Evolutionary conservation across 805 yeast species (phyloP), one percentile per base, ranked within the genome.

Genomic region (Wickerhamiella galacta): DNA sequence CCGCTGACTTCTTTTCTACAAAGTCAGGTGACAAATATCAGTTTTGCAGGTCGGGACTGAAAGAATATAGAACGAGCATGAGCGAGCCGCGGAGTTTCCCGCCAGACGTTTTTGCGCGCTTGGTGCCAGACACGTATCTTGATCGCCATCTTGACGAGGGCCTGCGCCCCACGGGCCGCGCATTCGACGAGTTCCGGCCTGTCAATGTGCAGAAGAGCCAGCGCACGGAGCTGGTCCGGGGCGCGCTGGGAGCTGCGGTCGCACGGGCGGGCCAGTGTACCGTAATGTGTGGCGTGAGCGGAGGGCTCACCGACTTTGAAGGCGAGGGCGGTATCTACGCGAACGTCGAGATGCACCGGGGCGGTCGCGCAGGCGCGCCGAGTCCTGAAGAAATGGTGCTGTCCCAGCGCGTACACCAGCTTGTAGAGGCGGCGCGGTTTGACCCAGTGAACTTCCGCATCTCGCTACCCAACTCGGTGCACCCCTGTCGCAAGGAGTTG

Each of bases 121-220:
- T 85, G 23, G 81, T 92, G 2, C 95, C 95, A 1, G 93, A 81
- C 36, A 51, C 79, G 10, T 77, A 87, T 4, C 60, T 85, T 28
- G 77, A 78, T 49, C 67, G 92, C 47, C 93, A 82, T 52, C 52
- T 85, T 11, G 66, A 75, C 14, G 58, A 71, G 14, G 87, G 90
- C 0, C 48, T 76, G 16, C 72, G 95, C 40, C 94, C 95, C 7
- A 69, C 73, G 30, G 54, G 53, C 6, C 66, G 95, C 28, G 62
- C 64, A 21, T 70, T 74, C 46, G 68, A 68, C 43, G 94, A 85
- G 55, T 78, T 78, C 54, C 70, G 76, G 42, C 63, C 71, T 2
- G 54, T 78, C 2, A 48, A 57, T 9, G 52, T 71, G 16, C 41
- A 40, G 16, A 32, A 31, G 6, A 49, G 47, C 27, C 31, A 42